These are phyloP conservation scores for Hirschfeldia incana DNA, from an alignment of 345 rosid species.

Conservation along the genomic window DNA sequence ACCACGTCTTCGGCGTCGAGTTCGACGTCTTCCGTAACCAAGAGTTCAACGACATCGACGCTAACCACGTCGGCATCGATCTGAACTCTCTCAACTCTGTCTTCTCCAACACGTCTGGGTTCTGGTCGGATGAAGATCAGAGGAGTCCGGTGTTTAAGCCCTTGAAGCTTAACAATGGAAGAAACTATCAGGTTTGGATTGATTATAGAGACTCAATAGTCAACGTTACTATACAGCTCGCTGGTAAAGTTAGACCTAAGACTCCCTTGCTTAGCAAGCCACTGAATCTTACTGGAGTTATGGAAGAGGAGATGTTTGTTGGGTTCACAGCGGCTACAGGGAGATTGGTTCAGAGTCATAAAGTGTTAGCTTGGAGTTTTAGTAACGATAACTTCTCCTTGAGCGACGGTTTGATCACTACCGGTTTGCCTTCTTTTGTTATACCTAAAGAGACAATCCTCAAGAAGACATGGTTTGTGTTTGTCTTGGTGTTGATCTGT, in stretches of 20 bases:
- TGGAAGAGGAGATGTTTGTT: conserved; percentile 69
- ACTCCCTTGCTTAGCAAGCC: conserved; percentile 48
- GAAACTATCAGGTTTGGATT: conserved; percentile 84
- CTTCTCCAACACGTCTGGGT: conserved; percentile 39
- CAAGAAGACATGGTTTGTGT: conserved; percentile 49
- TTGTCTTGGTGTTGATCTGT: conserved; percentile 44
- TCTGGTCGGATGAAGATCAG: conserved; percentile 37
- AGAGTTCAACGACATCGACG: conserved; percentile 49
- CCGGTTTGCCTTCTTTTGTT: conserved; percentile 73
- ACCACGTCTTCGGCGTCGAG: conserved; percentile 48
- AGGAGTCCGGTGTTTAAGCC: conserved; percentile 38
- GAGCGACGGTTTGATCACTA: conserved; percentile 54
- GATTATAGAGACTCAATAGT: conserved; percentile 49
- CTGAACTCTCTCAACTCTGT: conserved; percentile 43
- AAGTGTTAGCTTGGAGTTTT: conserved; percentile 79
- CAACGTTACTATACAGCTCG: conserved; percentile 46
- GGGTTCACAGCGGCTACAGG: conserved; percentile 79
- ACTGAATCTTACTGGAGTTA: conserved; percentile 55
- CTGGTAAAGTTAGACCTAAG: conserved; percentile 44
- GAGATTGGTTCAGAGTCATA: conserved; percentile 56
- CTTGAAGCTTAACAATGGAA: conserved; percentile 63
- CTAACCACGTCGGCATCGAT: conserved; percentile 52
- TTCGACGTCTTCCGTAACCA: conserved; percentile 52
- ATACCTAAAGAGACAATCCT: conserved; percentile 48
- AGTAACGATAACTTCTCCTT: conserved; percentile 58